Conservation (phyloP, 495 filamentous ascomycete genomes). For the Tuber aestivum region DNA sequence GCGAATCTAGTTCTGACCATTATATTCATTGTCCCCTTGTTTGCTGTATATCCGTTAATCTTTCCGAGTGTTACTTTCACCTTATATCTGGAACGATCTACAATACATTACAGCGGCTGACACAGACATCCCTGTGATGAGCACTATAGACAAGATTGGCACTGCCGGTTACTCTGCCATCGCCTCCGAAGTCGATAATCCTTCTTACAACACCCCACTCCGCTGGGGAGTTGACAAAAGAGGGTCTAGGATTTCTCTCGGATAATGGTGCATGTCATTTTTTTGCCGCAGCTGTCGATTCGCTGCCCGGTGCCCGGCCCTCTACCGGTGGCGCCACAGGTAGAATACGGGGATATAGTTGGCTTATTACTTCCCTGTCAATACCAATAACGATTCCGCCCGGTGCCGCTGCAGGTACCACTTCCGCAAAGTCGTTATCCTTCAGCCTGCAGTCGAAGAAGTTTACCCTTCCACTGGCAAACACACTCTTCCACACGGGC, state of each 20-base stretch:
- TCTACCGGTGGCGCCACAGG: constrained; percentile 1
- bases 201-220: constrained; percentile 38
- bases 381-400: constrained; percentile 33
- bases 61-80: neutral
- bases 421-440: constrained; percentile 27
- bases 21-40: neutral
- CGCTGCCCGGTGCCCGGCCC: constrained; percentile 26
- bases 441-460: constrained; percentile 28
- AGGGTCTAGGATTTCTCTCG: constrained; percentile 15
- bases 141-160: constrained; percentile 20
- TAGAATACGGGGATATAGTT: constrained; percentile 28
- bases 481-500: constrained; percentile 60
- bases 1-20: constrained; percentile 41
- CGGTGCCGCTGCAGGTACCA: constrained; percentile 2
- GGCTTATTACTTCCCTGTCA: constrained; percentile 34
- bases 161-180: constrained; percentile 32
- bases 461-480: constrained; percentile 52
- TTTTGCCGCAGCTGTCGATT: constrained; percentile 38
- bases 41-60: neutral
- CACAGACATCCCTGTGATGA: neutral
- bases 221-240: constrained; percentile 22
- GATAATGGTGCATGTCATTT: constrained; percentile 1
- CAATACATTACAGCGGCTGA: neutral
- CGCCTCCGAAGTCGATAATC: constrained; percentile 39
- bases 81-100: neutral